Evolutionary conservation across 768 basidiomycete genomes (phyloP), one percentile per base, ranked within the genome.

Genomic region (Rhodotorula toruloides): DNA sequence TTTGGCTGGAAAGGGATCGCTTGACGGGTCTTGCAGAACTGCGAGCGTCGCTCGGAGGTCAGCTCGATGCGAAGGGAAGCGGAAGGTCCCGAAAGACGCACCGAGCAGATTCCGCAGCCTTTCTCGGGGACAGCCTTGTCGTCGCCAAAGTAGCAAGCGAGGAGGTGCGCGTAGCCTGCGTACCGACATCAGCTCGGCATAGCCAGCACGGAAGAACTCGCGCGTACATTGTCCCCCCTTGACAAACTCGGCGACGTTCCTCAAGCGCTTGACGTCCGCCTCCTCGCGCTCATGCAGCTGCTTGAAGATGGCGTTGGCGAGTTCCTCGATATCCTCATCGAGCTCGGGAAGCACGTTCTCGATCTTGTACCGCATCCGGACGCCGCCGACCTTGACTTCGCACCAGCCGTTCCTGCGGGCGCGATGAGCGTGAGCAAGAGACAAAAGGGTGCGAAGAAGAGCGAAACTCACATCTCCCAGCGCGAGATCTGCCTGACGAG

Each of bases 141-240:
- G 62, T 82, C 80, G 22, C 81, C 82, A 56, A 83, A 83, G 70
- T 82, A 80, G 21, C 67, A 62, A 1, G 82, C 80, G 5, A 83
- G 75, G 31, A 68, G 73, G 29, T 80, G 78, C 19, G 82, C 78
- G 46, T 81, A 76, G 72, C 82, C 81, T 83, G 64, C 19, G 44
- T 3, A 21, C 17, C 22, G 39, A 9, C 37, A 32, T 31, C 37
- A 36, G 32, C 13, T 22, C 21, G 12, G 19, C 25, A 31, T 5
- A 4, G 31, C 7, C 9, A 32, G 40, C 47, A 50, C 54, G 19
- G 48, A 55, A 36, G 27, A 14, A n/a, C 19, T 17, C 36, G 25
- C 8, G 73, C 76, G 65, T 54, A 80, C 82, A 83, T 46, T 80
- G 75, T 39, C 79, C 77, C 5, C 73, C 74, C 4, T 78, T 78